A percentile compares a stretch with the other conserved stretches of the same genome.
These are phyloP conservation scores for Septoria linicola DNA, from an alignment of 2,329 filamentous ascomycete species.

Conservation along the genomic window DNA sequence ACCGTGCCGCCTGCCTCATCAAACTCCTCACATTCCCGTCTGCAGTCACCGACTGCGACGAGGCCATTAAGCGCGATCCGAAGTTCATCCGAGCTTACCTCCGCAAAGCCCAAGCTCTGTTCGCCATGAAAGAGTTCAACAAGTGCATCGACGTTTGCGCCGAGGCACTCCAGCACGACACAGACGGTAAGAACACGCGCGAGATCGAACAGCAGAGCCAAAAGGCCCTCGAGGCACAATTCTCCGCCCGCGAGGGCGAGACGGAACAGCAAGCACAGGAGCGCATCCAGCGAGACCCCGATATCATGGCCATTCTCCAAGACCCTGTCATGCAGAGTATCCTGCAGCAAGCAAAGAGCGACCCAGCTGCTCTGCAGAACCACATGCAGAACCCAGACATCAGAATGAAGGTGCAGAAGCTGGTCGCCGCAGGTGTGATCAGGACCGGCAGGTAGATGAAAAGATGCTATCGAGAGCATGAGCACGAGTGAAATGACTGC, in stretches of 20 bases:
- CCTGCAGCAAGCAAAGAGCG: constrained; percentile 92
- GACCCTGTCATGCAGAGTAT: constrained; percentile 97
- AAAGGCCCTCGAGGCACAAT: constrained; percentile 89
- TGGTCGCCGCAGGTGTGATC: constrained; percentile 90
- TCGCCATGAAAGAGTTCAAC: constrained; percentile 97
- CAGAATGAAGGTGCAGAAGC: constrained; percentile 85
- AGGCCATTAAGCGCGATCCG: constrained; percentile 84
- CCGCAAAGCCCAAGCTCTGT: constrained; percentile 91
- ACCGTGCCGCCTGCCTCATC: constrained; percentile 93
- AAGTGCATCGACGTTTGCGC: constrained; percentile 87
- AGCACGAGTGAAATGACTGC: background rate
- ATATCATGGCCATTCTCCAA: constrained; percentile 85
- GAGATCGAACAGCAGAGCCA: constrained; percentile 94
- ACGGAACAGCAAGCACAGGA: constrained; percentile 88
- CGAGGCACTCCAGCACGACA: constrained; percentile 75
- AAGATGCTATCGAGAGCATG: background rate
- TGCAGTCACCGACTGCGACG: constrained; percentile 87
- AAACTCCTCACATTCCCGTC: constrained; percentile 95
- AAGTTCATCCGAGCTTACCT: constrained; percentile 96
- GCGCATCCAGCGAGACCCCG: constrained; percentile 66
- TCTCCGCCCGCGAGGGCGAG: constrained; percentile 86
- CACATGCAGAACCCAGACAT: constrained; percentile 94
- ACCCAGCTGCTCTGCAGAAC: constrained; percentile 88
- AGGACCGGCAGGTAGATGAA: constrained; percentile 33
- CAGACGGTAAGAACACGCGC: constrained; percentile 73